Conservation (phyloP, 768 basidiomycete species). For the Pisolithus sp. region DNA sequence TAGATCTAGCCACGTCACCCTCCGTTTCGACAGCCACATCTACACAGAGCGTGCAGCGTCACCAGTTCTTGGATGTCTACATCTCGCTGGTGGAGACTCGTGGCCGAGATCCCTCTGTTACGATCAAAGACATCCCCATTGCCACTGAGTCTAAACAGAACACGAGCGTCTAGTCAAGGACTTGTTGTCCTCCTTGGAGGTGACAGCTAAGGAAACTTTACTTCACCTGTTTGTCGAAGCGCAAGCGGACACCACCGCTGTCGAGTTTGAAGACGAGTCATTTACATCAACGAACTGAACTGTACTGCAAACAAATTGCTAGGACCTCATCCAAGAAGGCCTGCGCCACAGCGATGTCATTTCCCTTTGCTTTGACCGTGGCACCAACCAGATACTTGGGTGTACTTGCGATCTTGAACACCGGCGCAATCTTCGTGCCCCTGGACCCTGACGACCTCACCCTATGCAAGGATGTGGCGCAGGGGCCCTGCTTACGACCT, state of each 20-base stretch:
- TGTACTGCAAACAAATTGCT: slow-evolving; percentile 27
- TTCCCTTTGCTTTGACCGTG: slow-evolving; percentile 24
- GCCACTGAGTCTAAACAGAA: slow-evolving; percentile 8
- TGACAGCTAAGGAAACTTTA: slow-evolving; percentile 7
- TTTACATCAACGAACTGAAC: slow-evolving; percentile 29
- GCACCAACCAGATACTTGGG: slow-evolving; percentile 23
- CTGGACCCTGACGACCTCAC: slow-evolving; percentile 25
- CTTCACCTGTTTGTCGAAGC: slow-evolving; percentile 9
- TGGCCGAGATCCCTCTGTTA: slow-evolving; percentile 4
- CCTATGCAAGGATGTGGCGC: slow-evolving; percentile 25
- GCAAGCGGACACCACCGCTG: slow-evolving; percentile 8
- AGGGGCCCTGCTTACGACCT: slow-evolving; percentile 21
- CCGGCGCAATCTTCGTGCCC: slow-evolving; percentile 22
- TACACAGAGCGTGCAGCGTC: slow-evolving; percentile 23
- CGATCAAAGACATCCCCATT: slow-evolving; percentile 10
- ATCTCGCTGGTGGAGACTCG: slow-evolving; percentile 23
- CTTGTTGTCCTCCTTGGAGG: slow-evolving; percentile 15
- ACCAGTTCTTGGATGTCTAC: slow-evolving; percentile 25
- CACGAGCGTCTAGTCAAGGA: slow-evolving; percentile 19
- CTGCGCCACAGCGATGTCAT: slow-evolving; percentile 20
- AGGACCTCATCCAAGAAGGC: slow-evolving; percentile 20
- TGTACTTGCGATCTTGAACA: slow-evolving; percentile 27
- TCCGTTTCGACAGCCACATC: slow-evolving; percentile 24
- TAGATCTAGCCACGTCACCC: slow-evolving; percentile 17
- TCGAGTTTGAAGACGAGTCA: slow-evolving; percentile 24